Evolutionary conservation across 371 early-diverging fungal species (phyloP), one percentile per base, ranked within the genome.

Genomic region (Haplosporangium sp.): DNA sequence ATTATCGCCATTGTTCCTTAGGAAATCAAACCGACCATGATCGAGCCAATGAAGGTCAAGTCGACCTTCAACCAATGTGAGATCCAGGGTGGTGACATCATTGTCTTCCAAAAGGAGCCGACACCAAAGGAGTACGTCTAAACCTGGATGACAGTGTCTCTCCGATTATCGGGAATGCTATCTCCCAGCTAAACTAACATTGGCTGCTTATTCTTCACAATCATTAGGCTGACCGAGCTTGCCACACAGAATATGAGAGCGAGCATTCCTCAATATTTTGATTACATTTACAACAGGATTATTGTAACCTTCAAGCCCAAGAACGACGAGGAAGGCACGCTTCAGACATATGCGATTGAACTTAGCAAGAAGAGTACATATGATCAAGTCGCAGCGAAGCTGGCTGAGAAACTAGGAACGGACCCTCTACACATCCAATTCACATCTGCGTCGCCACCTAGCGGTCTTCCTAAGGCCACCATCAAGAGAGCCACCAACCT

Each of bases 11-110:
- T 7, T 13, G 29, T 37, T 13, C 43, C 12, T 20, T 65, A 75
- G 88, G 99, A 98, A 84, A 90, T 97, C 79, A 96, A 96, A 84
- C 94, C 95, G 0, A 87, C 86, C 5, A 92, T 95, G 93, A 91
- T 98, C 60, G 97, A 96, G 50, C 70, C 69, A 9, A 84, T 95
- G 82, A 89, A 92, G 74, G 47, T 75, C 29, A 84, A 86, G 54
- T 23, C 63, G 20, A 93, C 93, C 0, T 95, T 96, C 72, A 72
- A 59, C 8, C 77, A 85, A 43, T 90, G 94, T 36, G 97, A 97
- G 73, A 86, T 98, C 52, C 93, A 93, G 67, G 90, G 91, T 61
- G 98, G 99, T 16, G 97, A 98, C 80, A 97, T 98, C 59, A 88
- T 98, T 58, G 92, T 92, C 73, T 91, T 92, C 76, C 96, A 96